Conservation (phyloP, 345 rosid species). For the Salix brachista region DNA sequence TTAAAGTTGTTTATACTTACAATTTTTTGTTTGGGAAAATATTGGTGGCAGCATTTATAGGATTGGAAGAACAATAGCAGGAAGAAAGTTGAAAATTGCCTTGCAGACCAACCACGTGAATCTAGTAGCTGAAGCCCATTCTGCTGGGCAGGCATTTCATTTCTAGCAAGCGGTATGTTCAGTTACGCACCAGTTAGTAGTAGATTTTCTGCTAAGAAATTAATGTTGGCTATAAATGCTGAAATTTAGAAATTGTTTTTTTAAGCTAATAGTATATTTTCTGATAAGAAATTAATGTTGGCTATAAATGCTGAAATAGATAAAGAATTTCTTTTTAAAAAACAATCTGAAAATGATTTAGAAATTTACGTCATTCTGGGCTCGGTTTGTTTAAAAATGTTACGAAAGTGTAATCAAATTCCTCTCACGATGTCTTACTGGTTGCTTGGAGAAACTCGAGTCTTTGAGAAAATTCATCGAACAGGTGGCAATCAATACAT, state of each 20-base stretch:
- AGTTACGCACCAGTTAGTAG: background rate
- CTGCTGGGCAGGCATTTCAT: background rate
- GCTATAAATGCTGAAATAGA: background rate
- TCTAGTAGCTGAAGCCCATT: background rate
- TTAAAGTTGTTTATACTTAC: background rate
- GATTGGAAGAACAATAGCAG: background rate
- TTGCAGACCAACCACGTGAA: background rate
- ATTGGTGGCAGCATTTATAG: background rate
- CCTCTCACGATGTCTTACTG: background rate
- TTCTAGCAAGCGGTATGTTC: background rate
- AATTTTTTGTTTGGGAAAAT: background rate
- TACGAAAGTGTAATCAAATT: background rate
- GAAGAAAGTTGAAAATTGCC: background rate
- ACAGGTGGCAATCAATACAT: background rate
- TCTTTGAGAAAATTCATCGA: conserved; percentile 1
- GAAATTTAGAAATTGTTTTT: background rate
- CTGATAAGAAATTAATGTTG: background rate
- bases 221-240: background rate
- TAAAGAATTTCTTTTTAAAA: background rate
- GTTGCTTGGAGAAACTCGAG: no score
- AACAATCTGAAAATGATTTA: background rate
- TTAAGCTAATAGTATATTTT: background rate
- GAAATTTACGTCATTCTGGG: background rate
- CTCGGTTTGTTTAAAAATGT: background rate
- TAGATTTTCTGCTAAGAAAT: background rate